These are phyloP conservation scores for Trifolium fragiferum DNA, from an alignment of 306 rosid genomes.

Conservation along the genomic window DNA sequence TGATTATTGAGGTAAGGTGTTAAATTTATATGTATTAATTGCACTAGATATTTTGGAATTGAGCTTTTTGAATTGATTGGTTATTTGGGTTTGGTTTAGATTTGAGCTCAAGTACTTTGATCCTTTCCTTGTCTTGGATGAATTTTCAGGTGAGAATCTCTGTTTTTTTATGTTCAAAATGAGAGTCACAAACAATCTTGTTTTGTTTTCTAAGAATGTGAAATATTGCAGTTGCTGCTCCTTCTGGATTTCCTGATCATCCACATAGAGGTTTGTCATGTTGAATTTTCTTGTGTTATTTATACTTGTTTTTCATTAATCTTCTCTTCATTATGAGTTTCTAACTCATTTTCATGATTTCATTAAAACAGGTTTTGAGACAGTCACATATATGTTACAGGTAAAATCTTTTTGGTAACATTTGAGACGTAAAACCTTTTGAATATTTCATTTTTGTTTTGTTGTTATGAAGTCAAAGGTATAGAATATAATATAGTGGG, in stretches of 20 bases:
- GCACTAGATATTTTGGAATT: conserved; percentile 35
- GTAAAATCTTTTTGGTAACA: conserved; percentile 35
- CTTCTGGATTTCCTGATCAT: conserved; percentile 99
- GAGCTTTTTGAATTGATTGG: conserved; percentile 40
- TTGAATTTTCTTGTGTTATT: background rate
- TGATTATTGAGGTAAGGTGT: background rate
- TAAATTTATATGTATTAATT: background rate
- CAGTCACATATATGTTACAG: conserved; percentile 99
- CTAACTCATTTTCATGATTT: conserved; percentile 44
- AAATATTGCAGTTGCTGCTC: conserved; percentile 75
- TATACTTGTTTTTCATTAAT: background rate
- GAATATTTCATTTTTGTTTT: background rate
- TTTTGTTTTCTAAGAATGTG: conserved; percentile 23
- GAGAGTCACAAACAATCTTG: conserved; percentile 10
- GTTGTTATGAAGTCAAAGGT: conserved; percentile 21
- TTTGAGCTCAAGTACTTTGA: conserved; percentile 92
- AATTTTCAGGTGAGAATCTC: conserved; percentile 79
- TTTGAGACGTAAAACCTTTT: background rate
- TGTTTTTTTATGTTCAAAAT: background rate
- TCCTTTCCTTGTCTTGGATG: conserved; percentile 93
- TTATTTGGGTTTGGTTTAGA: conserved; percentile 50
- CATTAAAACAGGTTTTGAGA: conserved; percentile 78
- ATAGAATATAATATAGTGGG: background rate
- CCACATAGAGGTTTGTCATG: conserved; percentile 87
- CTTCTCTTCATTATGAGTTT: conserved; percentile 19